phyloP scores from a whole-genome alignment of 2,329 filamentous ascomycete species.

The Stachybotrys echinatus region DNA sequence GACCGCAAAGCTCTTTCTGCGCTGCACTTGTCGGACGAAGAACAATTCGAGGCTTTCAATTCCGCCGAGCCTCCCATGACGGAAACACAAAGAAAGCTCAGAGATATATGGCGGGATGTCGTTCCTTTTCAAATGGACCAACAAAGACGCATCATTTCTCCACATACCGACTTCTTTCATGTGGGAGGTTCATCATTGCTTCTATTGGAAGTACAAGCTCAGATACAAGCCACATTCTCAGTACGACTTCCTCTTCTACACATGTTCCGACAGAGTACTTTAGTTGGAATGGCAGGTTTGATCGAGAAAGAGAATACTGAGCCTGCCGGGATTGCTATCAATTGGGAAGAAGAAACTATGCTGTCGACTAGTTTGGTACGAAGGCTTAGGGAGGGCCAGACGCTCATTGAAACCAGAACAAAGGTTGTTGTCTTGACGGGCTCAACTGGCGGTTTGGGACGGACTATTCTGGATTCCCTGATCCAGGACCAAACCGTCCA shows the following conservation, averaged over 20 bases:
- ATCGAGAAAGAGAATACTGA: background rate
- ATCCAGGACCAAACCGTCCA: background rate
- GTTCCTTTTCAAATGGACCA: too few species aligned
- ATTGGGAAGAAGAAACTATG: too few species aligned
- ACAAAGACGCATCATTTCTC: slow-evolving; percentile 8
- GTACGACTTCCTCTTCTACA: background rate
- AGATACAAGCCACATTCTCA: slow-evolving; percentile 28
- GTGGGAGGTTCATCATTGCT: slow-evolving; percentile 37
- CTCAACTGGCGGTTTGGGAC: background rate
- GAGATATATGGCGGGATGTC: too few species aligned
- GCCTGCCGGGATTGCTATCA: background rate
- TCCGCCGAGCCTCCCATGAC: slow-evolving; percentile 4
- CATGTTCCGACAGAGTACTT: too few species aligned
- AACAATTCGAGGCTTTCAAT: too few species aligned
- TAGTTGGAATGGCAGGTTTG: background rate
- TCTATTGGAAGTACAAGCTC: too few species aligned
- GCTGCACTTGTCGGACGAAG: too few species aligned
- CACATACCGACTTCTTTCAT: slow-evolving; percentile 32
- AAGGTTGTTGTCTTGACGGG: background rate
- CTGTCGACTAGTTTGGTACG: too few species aligned
- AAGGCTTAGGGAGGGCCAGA: too few species aligned
- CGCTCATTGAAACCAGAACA: too few species aligned
- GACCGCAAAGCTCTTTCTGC: slow-evolving; percentile 17
- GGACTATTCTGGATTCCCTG: background rate
- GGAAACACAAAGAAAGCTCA: background rate